Evolutionary conservation across 2,329 filamentous ascomycete species (phyloP).

Genomic region (Fusarium mangiferae): DNA sequence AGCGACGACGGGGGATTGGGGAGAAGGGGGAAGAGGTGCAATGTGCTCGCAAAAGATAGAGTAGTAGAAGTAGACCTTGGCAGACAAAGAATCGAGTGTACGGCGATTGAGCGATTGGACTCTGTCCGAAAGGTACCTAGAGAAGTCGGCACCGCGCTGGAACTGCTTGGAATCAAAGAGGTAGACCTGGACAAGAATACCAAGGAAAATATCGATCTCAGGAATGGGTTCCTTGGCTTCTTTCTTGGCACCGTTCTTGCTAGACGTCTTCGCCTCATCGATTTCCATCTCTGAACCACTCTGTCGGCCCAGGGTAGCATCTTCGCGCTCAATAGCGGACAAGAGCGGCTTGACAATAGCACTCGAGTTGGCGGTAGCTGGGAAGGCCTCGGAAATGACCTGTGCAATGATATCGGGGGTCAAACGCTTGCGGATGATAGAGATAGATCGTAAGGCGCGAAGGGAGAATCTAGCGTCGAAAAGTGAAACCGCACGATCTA

Average conservation of each 20-base stretch:
- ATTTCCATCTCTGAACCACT: conserved; percentile 76
- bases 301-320: conserved; percentile 69
- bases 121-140: conserved; percentile 81
- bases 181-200: conserved; percentile 86
- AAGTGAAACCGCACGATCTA: conserved; percentile 90
- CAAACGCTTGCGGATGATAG: conserved; percentile 91
- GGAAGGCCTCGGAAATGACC: conserved; percentile 84
- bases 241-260: conserved; percentile 70
- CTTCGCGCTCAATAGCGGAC: conserved; percentile 73
- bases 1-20: conserved; percentile 85
- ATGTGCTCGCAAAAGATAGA: conserved; percentile 94
- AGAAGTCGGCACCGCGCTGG: conserved; percentile 85
- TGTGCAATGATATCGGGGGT: conserved; percentile 83
- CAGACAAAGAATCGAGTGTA: conserved; percentile 91
- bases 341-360: conserved; percentile 76
- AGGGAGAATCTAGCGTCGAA: conserved; percentile 97
- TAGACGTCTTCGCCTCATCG: conserved; percentile 65
- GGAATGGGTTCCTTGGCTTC: conserved; percentile 81
- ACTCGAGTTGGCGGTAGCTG: conserved; percentile 68
- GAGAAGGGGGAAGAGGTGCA: conserved; percentile 86
- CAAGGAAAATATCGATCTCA: conserved; percentile 89
- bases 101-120: conserved; percentile 91
- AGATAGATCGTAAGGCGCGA: conserved; percentile 92
- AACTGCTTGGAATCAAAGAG: conserved; percentile 87
- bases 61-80: conserved; percentile 98